Conservation (phyloP, 768 basidiomycete species). For the Boletus tylopilopsis region DNA sequence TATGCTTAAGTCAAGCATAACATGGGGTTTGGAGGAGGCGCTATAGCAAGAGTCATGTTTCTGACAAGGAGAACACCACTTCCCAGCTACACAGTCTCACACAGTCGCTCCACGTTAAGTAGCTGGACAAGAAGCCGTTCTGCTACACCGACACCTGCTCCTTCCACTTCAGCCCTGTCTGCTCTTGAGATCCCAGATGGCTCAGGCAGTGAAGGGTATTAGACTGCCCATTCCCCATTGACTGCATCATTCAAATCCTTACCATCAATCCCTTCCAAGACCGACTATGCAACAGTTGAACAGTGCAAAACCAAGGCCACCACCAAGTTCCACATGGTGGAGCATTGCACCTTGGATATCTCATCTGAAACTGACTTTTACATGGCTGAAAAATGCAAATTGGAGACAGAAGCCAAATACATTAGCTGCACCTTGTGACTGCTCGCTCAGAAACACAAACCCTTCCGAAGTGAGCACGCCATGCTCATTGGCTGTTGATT, state of each 20-base stretch:
- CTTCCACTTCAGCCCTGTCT: slow-evolving; percentile 28
- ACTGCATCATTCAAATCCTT: slow-evolving; percentile 52
- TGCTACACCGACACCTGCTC: slow-evolving; percentile 28
- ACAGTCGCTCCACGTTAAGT: slow-evolving; percentile 32
- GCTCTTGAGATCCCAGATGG: slow-evolving; percentile 29
- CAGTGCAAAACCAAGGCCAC: slow-evolving; percentile 40
- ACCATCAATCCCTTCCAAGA: slow-evolving; percentile 57
- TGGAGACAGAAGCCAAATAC: slow-evolving; percentile 39
- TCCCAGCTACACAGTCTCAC: slow-evolving; percentile 33
- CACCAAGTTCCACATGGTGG: slow-evolving; percentile 48
- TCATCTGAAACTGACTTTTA: slow-evolving; percentile 52
- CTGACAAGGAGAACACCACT: slow-evolving; percentile 56
- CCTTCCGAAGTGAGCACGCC: slow-evolving; percentile 34
- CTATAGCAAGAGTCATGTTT: slow-evolving; percentile 36
- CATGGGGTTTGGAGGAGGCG: slow-evolving; percentile 50
- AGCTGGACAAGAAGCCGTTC: slow-evolving; percentile 34
- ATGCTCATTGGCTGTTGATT: slow-evolving; percentile 35
- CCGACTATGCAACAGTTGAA: slow-evolving; percentile 42
- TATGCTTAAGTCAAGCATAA: too few species aligned
- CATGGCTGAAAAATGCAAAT: slow-evolving; percentile 45
- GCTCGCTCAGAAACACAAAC: slow-evolving; percentile 44
- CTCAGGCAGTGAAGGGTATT: slow-evolving; percentile 52
- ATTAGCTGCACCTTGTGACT: slow-evolving; percentile 44
- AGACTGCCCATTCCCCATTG: slow-evolving; percentile 41
- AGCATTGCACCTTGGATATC: slow-evolving; percentile 38